Conservation (phyloP, 225 moss, liverwort and hornwort species). For the Pleurozium schreberi region DNA sequence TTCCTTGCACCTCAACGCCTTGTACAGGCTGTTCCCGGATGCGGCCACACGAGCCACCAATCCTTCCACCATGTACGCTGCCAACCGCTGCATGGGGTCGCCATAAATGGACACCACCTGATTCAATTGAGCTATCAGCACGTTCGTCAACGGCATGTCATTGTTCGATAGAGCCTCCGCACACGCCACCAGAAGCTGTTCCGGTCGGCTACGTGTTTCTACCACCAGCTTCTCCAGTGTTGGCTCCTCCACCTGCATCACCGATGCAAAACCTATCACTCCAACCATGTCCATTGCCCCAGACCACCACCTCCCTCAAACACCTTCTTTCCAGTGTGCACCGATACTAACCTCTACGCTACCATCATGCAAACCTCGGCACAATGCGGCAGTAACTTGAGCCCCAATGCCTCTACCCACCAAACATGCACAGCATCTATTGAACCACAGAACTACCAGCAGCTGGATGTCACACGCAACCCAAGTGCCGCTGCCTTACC, state of each 20-base stretch:
- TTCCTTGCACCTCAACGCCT: conserved; percentile 49
- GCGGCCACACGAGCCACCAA: conserved; percentile 56
- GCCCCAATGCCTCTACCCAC: neutral
- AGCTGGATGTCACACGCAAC: neutral
- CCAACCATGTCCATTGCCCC: neutral
- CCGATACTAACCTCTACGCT: neutral
- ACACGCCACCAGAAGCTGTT: conserved; percentile 51
- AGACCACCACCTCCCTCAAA: neutral
- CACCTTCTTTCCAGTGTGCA: neutral
- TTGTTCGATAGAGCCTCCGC: conserved; percentile 60
- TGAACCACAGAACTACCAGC: neutral
- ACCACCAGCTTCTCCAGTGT: neutral
- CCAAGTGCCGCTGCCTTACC: neutral
- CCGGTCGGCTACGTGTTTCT: conserved; percentile 19
- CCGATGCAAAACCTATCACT: neutral
- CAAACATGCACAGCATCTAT: neutral
- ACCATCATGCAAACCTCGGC: neutral
- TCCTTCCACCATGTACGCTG: conserved; percentile 77
- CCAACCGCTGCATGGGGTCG: conserved; percentile 72
- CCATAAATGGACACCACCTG: conserved; percentile 61
- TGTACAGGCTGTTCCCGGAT: conserved; percentile 48
- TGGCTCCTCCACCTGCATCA: neutral
- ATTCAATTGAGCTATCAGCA: conserved; percentile 54
- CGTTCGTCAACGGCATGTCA: conserved; percentile 35
- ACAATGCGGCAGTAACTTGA: neutral